Evolutionary conservation across 78 protist species (phyloP).

Genomic region (Speleostelium caveatum): DNA sequence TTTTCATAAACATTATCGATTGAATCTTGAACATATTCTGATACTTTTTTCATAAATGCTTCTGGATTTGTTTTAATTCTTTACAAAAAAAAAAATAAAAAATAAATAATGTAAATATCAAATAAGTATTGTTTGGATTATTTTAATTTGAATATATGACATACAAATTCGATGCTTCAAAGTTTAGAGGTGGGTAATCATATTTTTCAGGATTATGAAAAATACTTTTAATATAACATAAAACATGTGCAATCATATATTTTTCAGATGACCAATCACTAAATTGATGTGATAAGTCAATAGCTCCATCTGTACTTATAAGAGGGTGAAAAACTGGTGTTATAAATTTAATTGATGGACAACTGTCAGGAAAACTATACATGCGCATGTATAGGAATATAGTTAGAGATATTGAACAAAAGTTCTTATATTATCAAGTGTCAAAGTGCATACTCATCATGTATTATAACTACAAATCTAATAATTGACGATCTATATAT

Average conservation of each 20-base stretch:
- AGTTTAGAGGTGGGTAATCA: slow-evolving; percentile 50
- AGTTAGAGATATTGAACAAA: no score
- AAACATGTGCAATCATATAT: slow-evolving; percentile 53
- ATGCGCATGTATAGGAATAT: no score
- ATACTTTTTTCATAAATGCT: slow-evolving; percentile 51
- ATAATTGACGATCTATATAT: slow-evolving; percentile 73
- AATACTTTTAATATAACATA: slow-evolving; percentile 61
- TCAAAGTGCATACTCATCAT: slow-evolving; percentile 66
- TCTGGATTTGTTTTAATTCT: slow-evolving; percentile 55
- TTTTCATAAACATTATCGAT: slow-evolving; percentile 59
- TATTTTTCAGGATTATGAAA: slow-evolving; percentile 62
- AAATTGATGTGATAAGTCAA: slow-evolving; percentile 67
- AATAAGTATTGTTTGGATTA: background rate
- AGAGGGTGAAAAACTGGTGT: slow-evolving; percentile 62
- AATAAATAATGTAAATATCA: background rate
- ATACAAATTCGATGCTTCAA: slow-evolving; percentile 58
- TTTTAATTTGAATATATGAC: background rate
- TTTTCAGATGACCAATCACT: slow-evolving; percentile 66
- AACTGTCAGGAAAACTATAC: slow-evolving; percentile 43
- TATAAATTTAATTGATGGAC: slow-evolving; percentile 59
- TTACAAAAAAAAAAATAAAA: background rate
- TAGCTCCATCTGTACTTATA: slow-evolving; percentile 56
- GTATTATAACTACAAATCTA: slow-evolving; percentile 56
- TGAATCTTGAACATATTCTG: slow-evolving; percentile 47
- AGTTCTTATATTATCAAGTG: no score